Evolutionary conservation across 2,329 filamentous ascomycete genomes (phyloP).

Genomic region (Atkinsonella hypoxylon): DNA sequence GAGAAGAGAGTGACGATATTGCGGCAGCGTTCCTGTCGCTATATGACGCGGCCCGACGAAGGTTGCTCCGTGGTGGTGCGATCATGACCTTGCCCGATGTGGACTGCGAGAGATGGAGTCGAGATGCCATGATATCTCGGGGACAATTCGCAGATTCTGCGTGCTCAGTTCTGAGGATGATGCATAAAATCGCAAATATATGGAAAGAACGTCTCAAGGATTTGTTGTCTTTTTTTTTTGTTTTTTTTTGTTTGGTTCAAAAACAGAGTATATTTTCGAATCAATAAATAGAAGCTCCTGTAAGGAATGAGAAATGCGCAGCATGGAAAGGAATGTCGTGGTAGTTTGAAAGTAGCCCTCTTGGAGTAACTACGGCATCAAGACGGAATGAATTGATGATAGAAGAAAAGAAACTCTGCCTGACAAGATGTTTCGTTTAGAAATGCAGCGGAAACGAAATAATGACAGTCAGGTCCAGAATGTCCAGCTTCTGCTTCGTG

Average conservation of each 20-base stretch:
- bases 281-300: not conserved
- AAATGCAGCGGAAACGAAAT: not conserved
- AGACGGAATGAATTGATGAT: not conserved
- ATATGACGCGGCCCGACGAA: constrained; percentile 47
- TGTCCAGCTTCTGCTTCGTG: not conserved
- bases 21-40: constrained; percentile 31
- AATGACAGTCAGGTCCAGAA: not conserved
- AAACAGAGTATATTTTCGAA: not conserved
- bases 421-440: not conserved
- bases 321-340: not conserved
- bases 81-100: constrained; percentile 39
- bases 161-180: not conserved
- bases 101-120: constrained; percentile 32
- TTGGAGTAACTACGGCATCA: not conserved
- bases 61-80: constrained; percentile 43
- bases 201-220: not conserved
- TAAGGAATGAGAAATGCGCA: not conserved
- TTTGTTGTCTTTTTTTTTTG: not conserved
- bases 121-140: constrained; percentile 28
- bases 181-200: not conserved
- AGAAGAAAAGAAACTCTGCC: not conserved
- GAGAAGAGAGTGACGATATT: constrained; percentile 47
- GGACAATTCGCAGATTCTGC: not conserved
- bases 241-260: not conserved
- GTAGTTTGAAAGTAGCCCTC: not conserved